phyloP scores from a whole-genome alignment of 2,329 filamentous ascomycete genomes.

The Fusarium verrucosum region DNA sequence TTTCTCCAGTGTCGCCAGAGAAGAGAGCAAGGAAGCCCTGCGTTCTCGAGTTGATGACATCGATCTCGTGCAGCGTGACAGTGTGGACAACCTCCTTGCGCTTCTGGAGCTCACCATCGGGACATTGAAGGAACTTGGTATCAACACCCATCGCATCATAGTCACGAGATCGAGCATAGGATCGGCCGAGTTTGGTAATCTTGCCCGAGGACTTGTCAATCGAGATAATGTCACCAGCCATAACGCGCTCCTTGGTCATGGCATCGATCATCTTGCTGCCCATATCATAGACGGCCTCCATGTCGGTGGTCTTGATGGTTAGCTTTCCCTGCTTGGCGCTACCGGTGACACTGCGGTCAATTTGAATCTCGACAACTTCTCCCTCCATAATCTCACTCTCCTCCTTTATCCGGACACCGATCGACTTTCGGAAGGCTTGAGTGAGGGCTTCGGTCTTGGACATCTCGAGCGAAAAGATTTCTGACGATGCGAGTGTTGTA shows the following conservation, averaged over 20 bases:
- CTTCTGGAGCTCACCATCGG: constrained; percentile 96
- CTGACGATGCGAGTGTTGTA: constrained; percentile 92
- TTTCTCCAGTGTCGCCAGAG: constrained; percentile 97
- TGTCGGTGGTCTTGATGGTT: constrained; percentile 99
- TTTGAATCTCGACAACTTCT: constrained; percentile 98
- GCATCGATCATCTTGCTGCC: constrained; percentile 99
- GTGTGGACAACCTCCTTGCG: constrained; percentile 97
- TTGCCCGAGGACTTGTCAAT: constrained; percentile 99
- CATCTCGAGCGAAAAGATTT: constrained; percentile 99
- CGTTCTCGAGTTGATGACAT: constrained; percentile 99
- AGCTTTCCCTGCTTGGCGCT: constrained; percentile 98
- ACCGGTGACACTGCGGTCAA: constrained; percentile 94
- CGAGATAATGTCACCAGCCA: constrained; percentile 97
- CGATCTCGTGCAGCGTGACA: constrained; percentile 96
- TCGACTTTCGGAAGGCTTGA: constrained; percentile 98
- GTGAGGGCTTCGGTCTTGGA: constrained; percentile 98
- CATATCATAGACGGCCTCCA: constrained; percentile 99
- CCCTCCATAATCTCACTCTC: constrained; percentile 99
- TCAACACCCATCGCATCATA: constrained; percentile 99
- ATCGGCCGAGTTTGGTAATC: constrained; percentile 95
- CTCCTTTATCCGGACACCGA: constrained; percentile 97
- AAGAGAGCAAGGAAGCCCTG: constrained; percentile 98
- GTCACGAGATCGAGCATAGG: constrained; percentile 92
- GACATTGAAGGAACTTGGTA: constrained; percentile 97
- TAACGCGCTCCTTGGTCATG: constrained; percentile 99